phyloP scores from a whole-genome alignment of 768 basidiomycete species.

The Lactarius sanguifluus region DNA sequence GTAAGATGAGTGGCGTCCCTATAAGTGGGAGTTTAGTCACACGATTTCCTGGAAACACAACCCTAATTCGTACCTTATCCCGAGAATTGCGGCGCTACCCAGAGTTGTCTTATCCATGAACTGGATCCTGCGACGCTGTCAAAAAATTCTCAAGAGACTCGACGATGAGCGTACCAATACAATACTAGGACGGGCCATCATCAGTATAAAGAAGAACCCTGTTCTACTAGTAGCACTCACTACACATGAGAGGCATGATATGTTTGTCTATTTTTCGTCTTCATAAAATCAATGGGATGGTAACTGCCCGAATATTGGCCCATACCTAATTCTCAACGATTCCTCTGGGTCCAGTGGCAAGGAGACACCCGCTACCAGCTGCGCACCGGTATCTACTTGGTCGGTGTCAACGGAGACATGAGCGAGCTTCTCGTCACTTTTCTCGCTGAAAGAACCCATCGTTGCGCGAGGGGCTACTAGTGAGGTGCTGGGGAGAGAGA shows the following conservation, averaged over 20 bases:
- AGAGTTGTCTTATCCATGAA: constrained; percentile 79
- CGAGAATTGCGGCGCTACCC: constrained; percentile 65
- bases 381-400: constrained; percentile 63
- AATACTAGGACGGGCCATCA: constrained; percentile 41
- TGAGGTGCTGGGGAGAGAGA: not conserved
- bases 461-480: not conserved
- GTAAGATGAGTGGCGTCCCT: constrained; percentile 62
- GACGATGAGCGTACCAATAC: constrained; percentile 46
- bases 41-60: not conserved
- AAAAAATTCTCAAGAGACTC: not conserved
- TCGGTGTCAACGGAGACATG: constrained; percentile 43
- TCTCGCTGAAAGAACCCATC: constrained; percentile 26
- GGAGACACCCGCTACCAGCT: constrained; percentile 48
- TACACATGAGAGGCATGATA: constrained; percentile 70
- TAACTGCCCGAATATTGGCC: not conserved
- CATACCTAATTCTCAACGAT: constrained; percentile 48
- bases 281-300: constrained; percentile 31
- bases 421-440: constrained; percentile 15
- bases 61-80: constrained; percentile 51
- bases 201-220: constrained; percentile 5
- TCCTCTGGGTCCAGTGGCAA: constrained; percentile 52
- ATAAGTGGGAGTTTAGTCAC: constrained; percentile 16
- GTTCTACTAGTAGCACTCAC: constrained; percentile 47
- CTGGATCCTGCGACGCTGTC: constrained; percentile 53
- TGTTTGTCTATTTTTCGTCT: constrained; percentile 62